phyloP scores from a whole-genome alignment of 768 basidiomycete genomes.

The Phlegmacium glaucopus region DNA sequence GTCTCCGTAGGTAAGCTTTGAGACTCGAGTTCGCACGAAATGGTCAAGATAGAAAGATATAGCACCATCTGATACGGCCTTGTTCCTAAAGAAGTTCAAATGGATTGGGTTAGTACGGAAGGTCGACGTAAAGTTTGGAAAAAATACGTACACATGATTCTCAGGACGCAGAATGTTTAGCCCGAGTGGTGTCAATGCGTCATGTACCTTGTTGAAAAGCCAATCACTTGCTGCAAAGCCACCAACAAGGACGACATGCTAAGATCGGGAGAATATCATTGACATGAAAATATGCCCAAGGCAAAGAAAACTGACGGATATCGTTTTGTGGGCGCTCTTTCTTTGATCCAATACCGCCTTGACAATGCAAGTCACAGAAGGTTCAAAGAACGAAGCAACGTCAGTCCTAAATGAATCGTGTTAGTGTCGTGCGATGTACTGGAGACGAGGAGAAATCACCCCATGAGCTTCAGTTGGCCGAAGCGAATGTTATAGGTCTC shows the following conservation, averaged over 20 bases:
- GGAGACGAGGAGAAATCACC: constrained; percentile 12
- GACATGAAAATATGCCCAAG: constrained; percentile 1
- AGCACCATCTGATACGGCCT: constrained; percentile 29
- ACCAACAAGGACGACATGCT: constrained; percentile 17
- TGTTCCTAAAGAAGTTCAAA: constrained; percentile 29
- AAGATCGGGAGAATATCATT: neutral
- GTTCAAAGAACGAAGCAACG: constrained; percentile 32
- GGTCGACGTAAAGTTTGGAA: neutral
- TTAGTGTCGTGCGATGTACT: neutral
- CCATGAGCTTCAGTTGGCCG: constrained; percentile 37
- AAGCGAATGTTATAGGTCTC: too few species aligned
- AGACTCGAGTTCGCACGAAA: constrained; percentile 13
- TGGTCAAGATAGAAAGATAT: constrained; percentile 19
- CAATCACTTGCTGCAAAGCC: constrained; percentile 17
- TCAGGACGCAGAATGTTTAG: constrained; percentile 16
- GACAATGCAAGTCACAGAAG: constrained; percentile 31
- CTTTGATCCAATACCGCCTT: constrained; percentile 23
- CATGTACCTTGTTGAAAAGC: constrained; percentile 6
- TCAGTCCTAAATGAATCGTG: constrained; percentile 16
- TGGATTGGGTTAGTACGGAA: constrained; percentile 1
- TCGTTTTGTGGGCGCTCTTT: constrained; percentile 16
- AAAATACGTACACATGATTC: constrained; percentile 6
- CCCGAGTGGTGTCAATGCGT: constrained; percentile 1
- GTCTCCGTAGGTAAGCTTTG: constrained; percentile 43
- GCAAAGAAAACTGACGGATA: constrained; percentile 22